Conservation (phyloP, 345 rosid genomes). For the Schrenkiella parvula region DNA sequence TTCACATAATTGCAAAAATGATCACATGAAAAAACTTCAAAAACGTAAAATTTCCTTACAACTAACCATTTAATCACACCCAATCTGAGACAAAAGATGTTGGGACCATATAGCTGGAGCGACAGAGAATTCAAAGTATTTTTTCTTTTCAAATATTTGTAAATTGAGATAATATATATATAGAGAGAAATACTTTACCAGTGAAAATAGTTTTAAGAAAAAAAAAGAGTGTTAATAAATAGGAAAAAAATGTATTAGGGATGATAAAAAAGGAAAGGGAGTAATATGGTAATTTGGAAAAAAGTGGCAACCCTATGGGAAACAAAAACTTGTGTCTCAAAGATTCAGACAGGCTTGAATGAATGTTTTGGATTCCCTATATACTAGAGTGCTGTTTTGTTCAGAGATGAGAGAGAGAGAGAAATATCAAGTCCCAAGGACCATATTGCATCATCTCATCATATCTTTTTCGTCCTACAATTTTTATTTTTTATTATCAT, state of each 20-base stretch:
- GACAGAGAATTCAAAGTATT: conserved; percentile 11
- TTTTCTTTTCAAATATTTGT: not conserved
- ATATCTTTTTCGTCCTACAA: not conserved
- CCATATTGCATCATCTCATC: conserved; percentile 35
- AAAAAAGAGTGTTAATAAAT: not conserved
- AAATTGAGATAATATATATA: not conserved
- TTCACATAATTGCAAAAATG: not conserved
- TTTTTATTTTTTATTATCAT: not conserved
- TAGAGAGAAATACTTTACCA: not conserved
- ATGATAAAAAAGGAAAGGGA: conserved; percentile 21
- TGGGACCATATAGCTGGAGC: conserved; percentile 39
- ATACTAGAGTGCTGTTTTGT: conserved; percentile 27
- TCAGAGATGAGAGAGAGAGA: conserved; percentile 29
- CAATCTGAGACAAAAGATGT: conserved; percentile 23
- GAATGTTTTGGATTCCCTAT: conserved; percentile 37
- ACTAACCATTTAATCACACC: conserved; percentile 18
- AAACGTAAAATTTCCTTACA: not conserved
- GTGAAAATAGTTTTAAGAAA: not conserved
- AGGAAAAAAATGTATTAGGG: not conserved
- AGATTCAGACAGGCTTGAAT: conserved; percentile 44
- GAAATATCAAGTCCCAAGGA: conserved; percentile 31
- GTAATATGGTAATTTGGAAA: conserved; percentile 21
- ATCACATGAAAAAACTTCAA: conserved; percentile 1
- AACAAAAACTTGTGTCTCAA: conserved; percentile 40
- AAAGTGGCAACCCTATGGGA: conserved; percentile 31